Evolutionary conservation across 345 rosid genomes (phyloP).

Genomic region (Salix purpurea): DNA sequence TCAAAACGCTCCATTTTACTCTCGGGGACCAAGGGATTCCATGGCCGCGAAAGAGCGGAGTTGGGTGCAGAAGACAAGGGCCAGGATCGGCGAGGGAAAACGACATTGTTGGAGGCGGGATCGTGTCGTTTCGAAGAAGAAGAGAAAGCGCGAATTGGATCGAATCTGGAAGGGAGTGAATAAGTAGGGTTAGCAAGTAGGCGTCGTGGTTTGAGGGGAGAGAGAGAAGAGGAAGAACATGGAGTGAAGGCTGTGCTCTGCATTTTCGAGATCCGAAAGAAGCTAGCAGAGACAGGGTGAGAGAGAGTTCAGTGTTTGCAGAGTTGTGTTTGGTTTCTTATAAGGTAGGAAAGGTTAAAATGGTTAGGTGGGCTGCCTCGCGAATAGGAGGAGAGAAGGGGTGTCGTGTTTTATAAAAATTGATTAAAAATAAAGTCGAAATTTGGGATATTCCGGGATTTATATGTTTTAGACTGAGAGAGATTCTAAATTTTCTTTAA

Average conservation of each 20-base stretch:
- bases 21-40: conserved; percentile 45
- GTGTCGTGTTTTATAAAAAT: too few species aligned
- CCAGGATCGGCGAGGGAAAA: conserved; percentile 69
- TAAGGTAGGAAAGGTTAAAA: too few species aligned
- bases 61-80: conserved; percentile 27
- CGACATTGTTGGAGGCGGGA: conserved; percentile 40
- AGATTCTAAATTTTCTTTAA: too few species aligned
- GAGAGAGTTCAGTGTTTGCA: neutral
- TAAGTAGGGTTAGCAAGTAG: neutral
- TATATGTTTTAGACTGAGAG: too few species aligned
- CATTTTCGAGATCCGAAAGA: conserved; percentile 44
- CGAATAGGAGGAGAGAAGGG: too few species aligned
- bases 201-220: conserved; percentile 32
- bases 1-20: conserved; percentile 33
- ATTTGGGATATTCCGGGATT: too few species aligned
- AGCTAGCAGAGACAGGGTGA: neutral
- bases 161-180: conserved; percentile 6
- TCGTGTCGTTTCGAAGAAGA: conserved; percentile 27
- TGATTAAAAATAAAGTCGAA: too few species aligned
- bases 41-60: conserved; percentile 38
- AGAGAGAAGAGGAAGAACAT: conserved; percentile 29
- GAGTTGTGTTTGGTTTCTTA: neutral
- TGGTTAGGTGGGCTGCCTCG: too few species aligned
- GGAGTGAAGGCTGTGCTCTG: conserved; percentile 59
- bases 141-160: conserved; percentile 31